Conservation (phyloP, 2,329 filamentous ascomycete genomes). For the Fusarium sp. region DNA sequence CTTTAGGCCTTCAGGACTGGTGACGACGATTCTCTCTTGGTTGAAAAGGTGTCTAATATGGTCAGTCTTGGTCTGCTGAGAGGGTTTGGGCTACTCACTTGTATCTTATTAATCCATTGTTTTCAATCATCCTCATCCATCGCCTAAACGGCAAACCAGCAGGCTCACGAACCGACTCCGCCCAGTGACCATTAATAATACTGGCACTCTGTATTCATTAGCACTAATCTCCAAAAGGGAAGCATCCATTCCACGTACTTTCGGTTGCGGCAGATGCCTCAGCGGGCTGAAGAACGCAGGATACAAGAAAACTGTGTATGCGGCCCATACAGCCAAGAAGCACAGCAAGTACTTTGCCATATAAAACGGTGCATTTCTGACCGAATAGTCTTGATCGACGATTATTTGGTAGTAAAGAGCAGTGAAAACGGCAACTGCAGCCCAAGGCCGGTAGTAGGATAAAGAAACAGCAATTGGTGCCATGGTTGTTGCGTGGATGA, state of each 20-base stretch:
- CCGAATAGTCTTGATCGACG: background rate
- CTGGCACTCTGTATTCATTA: slow-evolving; percentile 1
- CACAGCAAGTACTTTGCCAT: background rate
- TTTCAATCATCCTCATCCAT: slow-evolving; percentile 36
- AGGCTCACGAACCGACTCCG: slow-evolving; percentile 29
- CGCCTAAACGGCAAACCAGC: slow-evolving; percentile 28
- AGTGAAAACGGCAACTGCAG: background rate
- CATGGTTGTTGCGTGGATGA: slow-evolving; percentile 17
- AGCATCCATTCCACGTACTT: background rate
- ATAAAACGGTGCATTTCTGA: slow-evolving; percentile 1
- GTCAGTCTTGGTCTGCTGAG: rapidly evolving
- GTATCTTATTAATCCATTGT: slow-evolving; percentile 34
- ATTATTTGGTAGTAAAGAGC: background rate
- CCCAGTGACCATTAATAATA: slow-evolving; percentile 34
- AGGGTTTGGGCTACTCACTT: background rate
- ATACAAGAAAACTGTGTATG: slow-evolving; percentile 20
- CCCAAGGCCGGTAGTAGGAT: slow-evolving; percentile 30
- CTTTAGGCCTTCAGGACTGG: slow-evolving; percentile 24
- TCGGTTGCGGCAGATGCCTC: slow-evolving; percentile 16
- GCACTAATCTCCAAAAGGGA: rapidly evolving
- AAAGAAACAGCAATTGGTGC: slow-evolving; percentile 14
- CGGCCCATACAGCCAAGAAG: slow-evolving; percentile 16
- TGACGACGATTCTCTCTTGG: slow-evolving; percentile 27
- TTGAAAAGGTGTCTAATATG: slow-evolving; percentile 21
- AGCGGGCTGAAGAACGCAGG: slow-evolving; percentile 22